A percentile compares a stretch with the other conserved stretches of the same genome.
Conservation (phyloP, 2,329 filamentous ascomycete genomes). For the Blastomyces gilchristii region DNA sequence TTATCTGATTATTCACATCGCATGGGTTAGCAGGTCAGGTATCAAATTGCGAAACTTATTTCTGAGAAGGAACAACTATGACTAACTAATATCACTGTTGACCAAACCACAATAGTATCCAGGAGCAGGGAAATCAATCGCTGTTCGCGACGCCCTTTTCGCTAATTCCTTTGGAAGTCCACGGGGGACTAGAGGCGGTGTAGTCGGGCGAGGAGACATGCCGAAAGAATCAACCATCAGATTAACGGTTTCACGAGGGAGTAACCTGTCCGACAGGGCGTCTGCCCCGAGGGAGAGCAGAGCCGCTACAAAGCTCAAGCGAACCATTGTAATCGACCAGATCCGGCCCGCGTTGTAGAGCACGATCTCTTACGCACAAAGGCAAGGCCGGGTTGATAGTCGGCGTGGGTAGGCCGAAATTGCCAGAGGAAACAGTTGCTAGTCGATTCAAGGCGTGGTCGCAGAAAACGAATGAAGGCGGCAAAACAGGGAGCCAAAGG, state of each 20-base stretch:
- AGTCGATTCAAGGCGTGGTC: background rate
- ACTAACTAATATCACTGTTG: constrained; percentile 15
- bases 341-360: background rate
- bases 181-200: constrained; percentile 12
- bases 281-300: constrained; percentile 15
- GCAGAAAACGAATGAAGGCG: background rate
- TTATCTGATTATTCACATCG: constrained; percentile 10
- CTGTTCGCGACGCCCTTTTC: background rate
- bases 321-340: constrained; percentile 9
- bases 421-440: background rate
- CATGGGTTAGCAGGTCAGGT: constrained; percentile 12
- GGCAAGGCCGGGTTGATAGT: background rate
- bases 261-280: constrained; percentile 7
- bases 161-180: constrained; percentile 13
- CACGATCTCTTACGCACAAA: background rate
- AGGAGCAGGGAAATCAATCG: constrained; percentile 14
- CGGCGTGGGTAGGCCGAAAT: background rate
- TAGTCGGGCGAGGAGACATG: constrained; percentile 15
- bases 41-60: background rate
- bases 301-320: constrained; percentile 10
- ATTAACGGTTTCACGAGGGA: constrained; percentile 15
- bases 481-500: background rate
- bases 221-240: constrained; percentile 13
- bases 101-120: constrained; percentile 17
- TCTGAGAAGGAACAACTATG: background rate